Percentiles rank a stretch among this genome's conserved stretches.
These are phyloP conservation scores for Epichloe bromicola DNA, from an alignment of 2,329 filamentous ascomycete species.

Conservation along the genomic window DNA sequence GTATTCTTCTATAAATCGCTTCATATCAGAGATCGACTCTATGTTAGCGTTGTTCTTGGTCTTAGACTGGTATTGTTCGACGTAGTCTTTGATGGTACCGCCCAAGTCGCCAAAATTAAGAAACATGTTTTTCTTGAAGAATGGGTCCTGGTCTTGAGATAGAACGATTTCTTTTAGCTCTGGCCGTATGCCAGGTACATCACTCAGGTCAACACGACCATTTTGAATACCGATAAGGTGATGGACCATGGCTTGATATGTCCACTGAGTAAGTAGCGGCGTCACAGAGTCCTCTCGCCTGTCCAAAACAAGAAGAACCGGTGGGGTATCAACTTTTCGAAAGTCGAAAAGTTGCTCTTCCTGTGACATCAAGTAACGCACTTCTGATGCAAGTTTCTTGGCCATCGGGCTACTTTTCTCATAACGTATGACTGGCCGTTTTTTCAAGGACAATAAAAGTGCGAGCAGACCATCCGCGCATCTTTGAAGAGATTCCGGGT, in stretches of 20 bases:
- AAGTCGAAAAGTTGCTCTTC: constrained; percentile 97
- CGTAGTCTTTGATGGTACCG: constrained; percentile 94
- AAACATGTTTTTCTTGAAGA: constrained; percentile 99
- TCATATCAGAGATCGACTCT: constrained; percentile 97
- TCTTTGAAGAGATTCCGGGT: constrained; percentile 73
- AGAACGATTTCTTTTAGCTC: constrained; percentile 90
- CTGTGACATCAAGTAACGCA: constrained; percentile 85
- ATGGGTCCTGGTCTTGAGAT: constrained; percentile 93
- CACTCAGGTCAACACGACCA: constrained; percentile 78
- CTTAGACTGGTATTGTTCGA: constrained; percentile 94
- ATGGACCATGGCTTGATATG: constrained; percentile 99
- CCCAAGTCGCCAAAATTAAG: constrained; percentile 93
- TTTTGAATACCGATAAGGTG: constrained; percentile 89
- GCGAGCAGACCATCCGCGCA: constrained; percentile 80
- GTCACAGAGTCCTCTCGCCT: constrained; percentile 90
- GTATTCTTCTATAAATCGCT: constrained; percentile 97
- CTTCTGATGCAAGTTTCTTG: constrained; percentile 86
- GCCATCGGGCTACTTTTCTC: constrained; percentile 81
- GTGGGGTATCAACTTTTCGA: constrained; percentile 83
- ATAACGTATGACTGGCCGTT: constrained; percentile 89
- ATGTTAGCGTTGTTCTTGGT: constrained; percentile 95
- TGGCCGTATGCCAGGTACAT: constrained; percentile 70
- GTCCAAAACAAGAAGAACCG: constrained; percentile 82
- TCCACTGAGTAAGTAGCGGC: constrained; percentile 92
- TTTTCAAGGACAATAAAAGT: constrained; percentile 78